phyloP scores from a whole-genome alignment of 176 grass and related monocot genomes.

The Oryza rufipogon region DNA sequence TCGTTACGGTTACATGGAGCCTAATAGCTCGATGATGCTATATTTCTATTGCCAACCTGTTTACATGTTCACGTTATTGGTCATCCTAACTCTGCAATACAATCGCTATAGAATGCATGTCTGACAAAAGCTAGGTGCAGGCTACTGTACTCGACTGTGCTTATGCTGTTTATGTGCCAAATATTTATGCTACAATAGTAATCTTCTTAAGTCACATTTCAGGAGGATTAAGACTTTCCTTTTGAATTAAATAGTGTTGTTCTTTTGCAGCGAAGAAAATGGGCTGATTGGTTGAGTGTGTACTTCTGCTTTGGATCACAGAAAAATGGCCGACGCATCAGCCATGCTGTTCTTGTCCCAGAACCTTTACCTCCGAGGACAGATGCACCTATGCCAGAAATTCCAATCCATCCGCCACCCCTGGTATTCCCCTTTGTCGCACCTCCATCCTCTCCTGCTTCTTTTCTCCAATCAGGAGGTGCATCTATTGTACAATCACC shows the following conservation, averaged over 20 bases:
- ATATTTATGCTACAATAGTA: background rate
- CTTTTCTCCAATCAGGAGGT: slow-evolving; percentile 86
- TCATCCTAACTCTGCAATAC: background rate
- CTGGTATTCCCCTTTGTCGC: slow-evolving; percentile 68
- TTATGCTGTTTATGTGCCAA: background rate
- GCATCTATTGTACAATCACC: slow-evolving; percentile 81
- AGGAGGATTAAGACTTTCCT: background rate
- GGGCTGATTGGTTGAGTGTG: slow-evolving; percentile 68
- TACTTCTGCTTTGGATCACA: slow-evolving; percentile 96
- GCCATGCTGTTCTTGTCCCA: slow-evolving; percentile 75
- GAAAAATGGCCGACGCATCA: slow-evolving; percentile 69
- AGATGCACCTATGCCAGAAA: slow-evolving; percentile 55
- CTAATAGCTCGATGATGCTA: background rate
- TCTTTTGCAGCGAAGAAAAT: slow-evolving; percentile 85
- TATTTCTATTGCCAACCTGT: background rate
- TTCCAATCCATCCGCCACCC: slow-evolving; percentile 61
- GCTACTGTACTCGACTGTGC: background rate
- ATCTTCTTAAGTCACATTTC: background rate
- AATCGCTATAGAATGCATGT: slow-evolving; percentile 6
- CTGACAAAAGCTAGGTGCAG: background rate
- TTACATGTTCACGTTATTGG: background rate
- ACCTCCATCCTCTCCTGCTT: slow-evolving; percentile 89
- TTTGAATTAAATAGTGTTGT: slow-evolving; percentile 13
- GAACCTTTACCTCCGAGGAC: slow-evolving; percentile 60
- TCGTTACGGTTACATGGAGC: background rate